Evolutionary conservation across 331 rosid species (phyloP), one percentile per base, ranked within the genome.

Genomic region (Telfairia occidentalis): DNA sequence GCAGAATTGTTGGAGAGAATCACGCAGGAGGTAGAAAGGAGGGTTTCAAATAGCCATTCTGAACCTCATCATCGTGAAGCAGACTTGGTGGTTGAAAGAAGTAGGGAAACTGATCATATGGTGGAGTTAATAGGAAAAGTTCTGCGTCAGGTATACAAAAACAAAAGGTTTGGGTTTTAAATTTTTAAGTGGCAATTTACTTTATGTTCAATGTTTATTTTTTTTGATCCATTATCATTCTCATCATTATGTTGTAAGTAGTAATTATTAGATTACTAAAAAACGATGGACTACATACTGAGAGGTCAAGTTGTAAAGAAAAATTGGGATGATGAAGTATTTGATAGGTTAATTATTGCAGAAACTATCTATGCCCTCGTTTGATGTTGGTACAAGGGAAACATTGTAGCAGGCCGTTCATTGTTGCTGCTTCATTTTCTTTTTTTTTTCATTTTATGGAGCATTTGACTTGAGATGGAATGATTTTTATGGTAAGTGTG

Each of bases 71-170:
- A 70, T 75, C 69, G 64, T 75, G 76, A 78, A 71, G 81, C 72
- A 73, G 76, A 78, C 59, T 67, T 85, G 45, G 66, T 40, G 73
- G 83, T 79, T 76, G 90, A 81, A 69, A 84, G 80, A 67, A 82
- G 84, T 30, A 84, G 83, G 77, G 97, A 91, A 86, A 82, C 81
- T 48, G 88, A 88, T 80, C 88, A 89, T 49, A 78, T 94, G 70
- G 70, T 91, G 49, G 83, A 81, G 48, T 77, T 84, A 60, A 87
- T 91, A 69, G 96, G 96, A 77, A 94, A 86, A 63, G 89, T 94
- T 81, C 69, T 94, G 61, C 97, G 83, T 82, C 87, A 82, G 97
- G 98, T 94, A 77, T 77, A 61, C 76, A 40, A 21, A 58, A 67
- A 59, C 65, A 49, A 80, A 57, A n/a, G 72, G 16, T 23, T 10